A percentile compares a stretch with the other conserved stretches of the same genome.
Evolutionary conservation across 2,329 filamentous ascomycete species (phyloP).

Genomic region (Colletotrichum horii): DNA sequence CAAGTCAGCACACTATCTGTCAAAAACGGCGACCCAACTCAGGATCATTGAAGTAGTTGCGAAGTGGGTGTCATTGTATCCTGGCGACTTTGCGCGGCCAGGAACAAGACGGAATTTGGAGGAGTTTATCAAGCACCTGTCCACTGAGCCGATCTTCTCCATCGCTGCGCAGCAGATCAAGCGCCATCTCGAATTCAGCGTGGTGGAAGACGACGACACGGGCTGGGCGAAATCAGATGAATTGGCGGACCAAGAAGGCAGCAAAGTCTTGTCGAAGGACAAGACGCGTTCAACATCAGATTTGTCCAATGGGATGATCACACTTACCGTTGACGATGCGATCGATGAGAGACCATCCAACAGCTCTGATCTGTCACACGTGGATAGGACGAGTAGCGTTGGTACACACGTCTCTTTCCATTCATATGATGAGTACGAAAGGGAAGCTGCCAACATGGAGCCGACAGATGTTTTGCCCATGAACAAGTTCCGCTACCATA

Average conservation of each 20-base stretch:
- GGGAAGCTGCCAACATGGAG: slow-evolving; percentile 74
- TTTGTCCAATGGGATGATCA: slow-evolving; percentile 50
- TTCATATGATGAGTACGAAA: slow-evolving; percentile 79
- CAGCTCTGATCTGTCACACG: slow-evolving; percentile 48
- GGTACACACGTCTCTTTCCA: slow-evolving; percentile 62
- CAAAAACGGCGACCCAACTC: slow-evolving; percentile 80
- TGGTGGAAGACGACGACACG: slow-evolving; percentile 87
- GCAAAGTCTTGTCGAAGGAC: slow-evolving; percentile 36
- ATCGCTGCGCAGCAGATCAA: slow-evolving; percentile 86
- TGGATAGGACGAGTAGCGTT: slow-evolving; percentile 42
- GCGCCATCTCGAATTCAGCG: slow-evolving; percentile 72
- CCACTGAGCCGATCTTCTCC: slow-evolving; percentile 80
- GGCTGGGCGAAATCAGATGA: slow-evolving; percentile 89
- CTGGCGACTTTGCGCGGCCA: slow-evolving; percentile 87
- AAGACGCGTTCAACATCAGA: slow-evolving; percentile 31
- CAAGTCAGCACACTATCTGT: slow-evolving; percentile 71
- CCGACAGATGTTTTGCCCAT: slow-evolving; percentile 73
- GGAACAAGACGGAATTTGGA: slow-evolving; percentile 74
- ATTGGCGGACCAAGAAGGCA: slow-evolving; percentile 36
- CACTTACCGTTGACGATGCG: slow-evolving; percentile 52
- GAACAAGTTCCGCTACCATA: slow-evolving; percentile 86
- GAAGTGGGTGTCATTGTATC: slow-evolving; percentile 89
- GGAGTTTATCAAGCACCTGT: slow-evolving; percentile 77
- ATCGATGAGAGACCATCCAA: slow-evolving; percentile 49
- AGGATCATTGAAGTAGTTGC: slow-evolving; percentile 84